Evolutionary conservation across 345 rosid genomes (phyloP).

Genomic region (Limnanthes douglasii): DNA sequence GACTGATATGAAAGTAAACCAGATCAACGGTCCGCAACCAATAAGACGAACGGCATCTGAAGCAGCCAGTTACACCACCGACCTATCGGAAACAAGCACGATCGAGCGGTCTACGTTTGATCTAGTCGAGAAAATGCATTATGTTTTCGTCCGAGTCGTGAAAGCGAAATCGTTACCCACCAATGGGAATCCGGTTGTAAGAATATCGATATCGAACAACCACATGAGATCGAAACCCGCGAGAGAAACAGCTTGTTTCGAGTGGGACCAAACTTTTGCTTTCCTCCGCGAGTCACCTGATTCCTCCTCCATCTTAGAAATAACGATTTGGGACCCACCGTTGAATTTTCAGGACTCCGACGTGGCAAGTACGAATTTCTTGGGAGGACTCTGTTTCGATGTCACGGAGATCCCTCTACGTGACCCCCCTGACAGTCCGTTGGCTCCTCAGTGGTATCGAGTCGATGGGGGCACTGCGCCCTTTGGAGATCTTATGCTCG

Average conservation of each 20-base stretch:
- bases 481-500: slow-evolving; percentile 68
- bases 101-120: slow-evolving; percentile 72
- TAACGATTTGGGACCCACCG: slow-evolving; percentile 42
- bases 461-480: slow-evolving; percentile 62
- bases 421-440: slow-evolving; percentile 91
- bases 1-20: slow-evolving; percentile 30
- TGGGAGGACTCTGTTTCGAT: slow-evolving; percentile 82
- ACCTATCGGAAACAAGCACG: slow-evolving; percentile 35
- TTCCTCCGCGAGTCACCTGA: slow-evolving; percentile 67
- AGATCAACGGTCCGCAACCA: slow-evolving; percentile 30
- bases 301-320: slow-evolving; percentile 41
- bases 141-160: slow-evolving; percentile 67
- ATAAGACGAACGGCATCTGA: slow-evolving; percentile 22
- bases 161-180: slow-evolving; percentile 63
- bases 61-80: slow-evolving; percentile 28
- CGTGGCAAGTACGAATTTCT: slow-evolving; percentile 21
- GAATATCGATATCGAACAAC: slow-evolving; percentile 31
- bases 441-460: slow-evolving; percentile 95
- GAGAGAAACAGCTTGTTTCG: slow-evolving; percentile 37
- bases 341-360: slow-evolving; percentile 10
- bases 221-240: slow-evolving; percentile 45
- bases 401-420: slow-evolving; percentile 62
- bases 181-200: slow-evolving; percentile 49
- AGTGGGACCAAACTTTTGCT: slow-evolving; percentile 91
- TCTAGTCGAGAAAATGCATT: slow-evolving; percentile 91